Evolutionary conservation across 2,329 filamentous ascomycete genomes (phyloP), one percentile per base, ranked within the genome.

Genomic region (Coniochaeta sp.): DNA sequence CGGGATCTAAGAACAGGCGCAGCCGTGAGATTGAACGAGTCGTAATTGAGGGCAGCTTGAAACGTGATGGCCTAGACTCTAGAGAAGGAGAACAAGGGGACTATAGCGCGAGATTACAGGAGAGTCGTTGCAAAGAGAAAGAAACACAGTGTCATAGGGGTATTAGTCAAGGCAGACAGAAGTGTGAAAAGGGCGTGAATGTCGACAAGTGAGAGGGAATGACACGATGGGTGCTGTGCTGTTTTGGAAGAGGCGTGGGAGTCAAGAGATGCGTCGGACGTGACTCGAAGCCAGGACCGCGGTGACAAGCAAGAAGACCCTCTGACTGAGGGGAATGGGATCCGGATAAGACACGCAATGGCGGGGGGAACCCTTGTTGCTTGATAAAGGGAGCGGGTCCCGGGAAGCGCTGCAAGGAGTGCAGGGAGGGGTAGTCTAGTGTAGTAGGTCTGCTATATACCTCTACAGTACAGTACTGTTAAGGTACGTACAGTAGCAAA

Each of bases 311-410:
- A 31, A n/a, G 22, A 31, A n/a, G 22, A 52, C 47, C 47, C 16
- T 52, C 47, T 52, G 47, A 31, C 22, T 52, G 47, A 52, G 47
- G 47, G 47, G 24, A 52, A 31, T 22, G 43, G 43, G 47, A 17
- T 52, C 47, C 31, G 47, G 47, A 52, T 52, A 52, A 52, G 47
- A 52, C 47, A 52, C 24, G 47, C 47, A 52, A 52, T 52, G 22
- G 47, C 47, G 47, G 47, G 43, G 43, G 47, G 14, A n/a, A n/a
- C 47, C 47, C 47, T 52, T 52, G 47, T 52, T n/a, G 26, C 34
- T 31, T 17, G 47, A 52, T 26, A 52, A 52, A 52, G 47, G n/a
- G 47, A 52, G 24, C 22, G 12, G 47, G 26, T 52, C 47, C 47
- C 47, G 47, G 47, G 26, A n/a, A 52, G 24, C 14, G 26, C 2